These are phyloP conservation scores for Daldinia bambusicola DNA, from an alignment of 495 filamentous ascomycete species.

Conservation along the genomic window DNA sequence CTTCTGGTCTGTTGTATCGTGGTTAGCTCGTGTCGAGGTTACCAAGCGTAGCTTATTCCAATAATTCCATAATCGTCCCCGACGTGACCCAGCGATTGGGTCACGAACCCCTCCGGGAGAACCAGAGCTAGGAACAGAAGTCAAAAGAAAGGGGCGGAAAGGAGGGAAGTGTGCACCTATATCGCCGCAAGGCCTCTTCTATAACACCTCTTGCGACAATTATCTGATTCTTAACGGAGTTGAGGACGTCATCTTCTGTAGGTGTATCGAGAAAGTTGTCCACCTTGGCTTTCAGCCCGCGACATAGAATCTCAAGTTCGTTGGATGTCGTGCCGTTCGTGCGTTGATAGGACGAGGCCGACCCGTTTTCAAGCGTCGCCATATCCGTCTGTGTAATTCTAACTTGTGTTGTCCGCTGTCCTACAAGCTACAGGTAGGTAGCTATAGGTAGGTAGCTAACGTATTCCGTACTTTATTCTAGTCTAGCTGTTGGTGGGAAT, in stretches of 20 bases:
- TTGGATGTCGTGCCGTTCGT: conserved; percentile 25
- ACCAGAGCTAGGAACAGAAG: neutral
- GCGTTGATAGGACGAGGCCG: conserved; percentile 16
- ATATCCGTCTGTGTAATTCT: conserved; percentile 6
- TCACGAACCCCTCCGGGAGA: neutral
- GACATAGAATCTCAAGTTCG: conserved; percentile 55
- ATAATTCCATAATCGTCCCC: neutral
- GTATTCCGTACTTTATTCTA: neutral
- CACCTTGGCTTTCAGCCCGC: conserved; percentile 70
- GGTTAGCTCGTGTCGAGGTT: neutral
- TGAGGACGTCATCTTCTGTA: conserved; percentile 65
- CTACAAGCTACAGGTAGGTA: neutral
- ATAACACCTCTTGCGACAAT: conserved; percentile 76
- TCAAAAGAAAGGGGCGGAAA: conserved; percentile 15
- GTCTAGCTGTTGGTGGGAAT: neutral
- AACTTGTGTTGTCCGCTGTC: too few species aligned
- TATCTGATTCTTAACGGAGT: conserved; percentile 76
- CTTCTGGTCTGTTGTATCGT: conserved; percentile 64
- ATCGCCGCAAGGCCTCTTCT: conserved; percentile 73
- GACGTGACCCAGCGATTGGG: too few species aligned
- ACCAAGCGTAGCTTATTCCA: neutral
- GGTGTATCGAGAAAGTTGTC: conserved; percentile 73
- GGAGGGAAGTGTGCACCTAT: conserved; percentile 61
- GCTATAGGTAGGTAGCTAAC: too few species aligned
- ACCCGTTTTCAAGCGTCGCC: conserved; percentile 22